Base-by-base conservation (phyloP, 257 asterid species). In the Verbascum thapsus region DNA sequence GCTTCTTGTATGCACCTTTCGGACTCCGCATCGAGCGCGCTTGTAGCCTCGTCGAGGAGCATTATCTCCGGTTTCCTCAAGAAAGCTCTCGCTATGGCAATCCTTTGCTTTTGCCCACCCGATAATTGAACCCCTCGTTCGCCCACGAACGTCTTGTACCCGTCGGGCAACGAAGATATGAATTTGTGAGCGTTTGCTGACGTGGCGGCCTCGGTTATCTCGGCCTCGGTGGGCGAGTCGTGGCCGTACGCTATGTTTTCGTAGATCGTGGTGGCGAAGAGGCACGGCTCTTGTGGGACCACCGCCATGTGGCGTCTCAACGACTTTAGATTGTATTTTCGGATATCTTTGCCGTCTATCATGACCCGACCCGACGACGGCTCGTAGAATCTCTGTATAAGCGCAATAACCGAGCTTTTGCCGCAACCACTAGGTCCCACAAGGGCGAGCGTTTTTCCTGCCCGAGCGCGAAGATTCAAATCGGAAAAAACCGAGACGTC, bases 281-380 rank as follows among this genome's bases (percentile, higher is more conserved):
- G 88, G 83, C 92, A 85, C 0, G 96, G 95, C 49, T 90, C 97
- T 67, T 90, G 97, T 3, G 88, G 90, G 6, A 87, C 95, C 7
- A 87, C 69, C 1, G 95, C 95, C 3, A 87, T 78, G 81, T 81
- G 95, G 62, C 81, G 77, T 59, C 96, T 64, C 41, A 85, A 48
- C 0, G 95, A 77, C 67, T 78, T 83, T 5, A 87, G 86, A 57
- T 87, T 90, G 76, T 85, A 90, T 18, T 85, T 90, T 0, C 96
- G 50, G 47, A 90, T 83, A 50, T 87, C 96, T 45, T 83, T 90
- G 2, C 96, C 96, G 5, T 90, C 96, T 5, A 90, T 67, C 53
- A 77, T 69, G 35, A 90, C 68, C 0, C 96, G 96, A 2, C 96
- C 98, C 0, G 94, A 83, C 0, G 91, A 77, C 3, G 79, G 79